These are phyloP conservation scores for Odonthalia washingtoniensis DNA, from an alignment of 31 red algal species.

Conservation along the genomic window DNA sequence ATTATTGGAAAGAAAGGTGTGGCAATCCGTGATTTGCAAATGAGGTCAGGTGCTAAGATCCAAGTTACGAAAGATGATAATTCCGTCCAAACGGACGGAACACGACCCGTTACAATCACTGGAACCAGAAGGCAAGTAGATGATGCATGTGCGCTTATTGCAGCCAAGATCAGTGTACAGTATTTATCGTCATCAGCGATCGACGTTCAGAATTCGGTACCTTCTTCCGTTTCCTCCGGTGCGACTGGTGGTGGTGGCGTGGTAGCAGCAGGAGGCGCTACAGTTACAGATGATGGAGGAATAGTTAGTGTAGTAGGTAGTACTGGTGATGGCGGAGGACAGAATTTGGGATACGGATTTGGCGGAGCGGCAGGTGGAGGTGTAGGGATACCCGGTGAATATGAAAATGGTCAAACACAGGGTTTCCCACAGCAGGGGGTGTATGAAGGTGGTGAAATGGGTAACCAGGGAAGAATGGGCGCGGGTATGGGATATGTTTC, in stretches of 20 bases:
- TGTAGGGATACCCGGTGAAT: too few species aligned
- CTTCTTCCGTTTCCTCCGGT: not conserved
- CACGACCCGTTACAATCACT: slow-evolving; percentile 85
- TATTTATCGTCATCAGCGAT: not conserved
- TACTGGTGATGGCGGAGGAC: not conserved
- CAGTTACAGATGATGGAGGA: not conserved
- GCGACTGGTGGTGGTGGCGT: not conserved
- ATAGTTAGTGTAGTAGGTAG: too few species aligned
- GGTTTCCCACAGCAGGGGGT: not conserved
- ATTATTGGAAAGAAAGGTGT: slow-evolving; percentile 88
- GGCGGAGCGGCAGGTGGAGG: not conserved
- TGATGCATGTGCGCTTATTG: slow-evolving; percentile 80
- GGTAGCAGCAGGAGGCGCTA: not conserved
- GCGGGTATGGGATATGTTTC: not conserved
- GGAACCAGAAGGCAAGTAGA: slow-evolving; percentile 81
- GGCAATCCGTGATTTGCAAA: slow-evolving; percentile 91
- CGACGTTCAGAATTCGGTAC: too few species aligned
- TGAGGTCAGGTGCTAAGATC: slow-evolving; percentile 81
- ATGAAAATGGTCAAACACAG: not conserved
- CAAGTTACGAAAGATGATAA: slow-evolving; percentile 88
- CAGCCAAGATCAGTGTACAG: slow-evolving; percentile 67
- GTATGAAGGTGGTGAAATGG: not conserved
- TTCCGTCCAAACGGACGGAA: slow-evolving; percentile 53
- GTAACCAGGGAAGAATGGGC: not conserved
- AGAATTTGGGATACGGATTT: not conserved